Percentiles rank a stretch among this genome's conserved stretches.
These are phyloP conservation scores for Trichoderma semiorbis DNA, from an alignment of 2,329 filamentous ascomycete genomes.

Conservation along the genomic window DNA sequence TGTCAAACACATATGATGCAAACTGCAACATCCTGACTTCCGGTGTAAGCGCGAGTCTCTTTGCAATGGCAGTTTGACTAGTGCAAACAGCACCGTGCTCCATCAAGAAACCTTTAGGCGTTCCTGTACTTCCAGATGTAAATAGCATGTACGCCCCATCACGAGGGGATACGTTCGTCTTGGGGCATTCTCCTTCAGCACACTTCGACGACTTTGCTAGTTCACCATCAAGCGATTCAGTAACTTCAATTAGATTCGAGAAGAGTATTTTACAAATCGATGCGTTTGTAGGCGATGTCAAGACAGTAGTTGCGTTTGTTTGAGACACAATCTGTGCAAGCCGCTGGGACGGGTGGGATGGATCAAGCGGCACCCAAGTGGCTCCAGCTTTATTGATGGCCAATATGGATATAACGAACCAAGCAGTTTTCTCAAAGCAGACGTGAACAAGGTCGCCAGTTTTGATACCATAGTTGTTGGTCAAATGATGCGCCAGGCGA, in stretches of 20 bases:
- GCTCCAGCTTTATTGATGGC: slow-evolving; percentile 11
- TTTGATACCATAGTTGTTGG: not conserved
- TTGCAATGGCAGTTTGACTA: not conserved
- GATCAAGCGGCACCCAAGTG: not conserved
- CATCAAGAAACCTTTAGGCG: slow-evolving; percentile 22
- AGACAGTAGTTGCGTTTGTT: not conserved
- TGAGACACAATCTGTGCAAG: not conserved
- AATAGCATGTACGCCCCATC: slow-evolving; percentile 21
- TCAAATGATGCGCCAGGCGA: not conserved
- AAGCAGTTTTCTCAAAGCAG: not conserved
- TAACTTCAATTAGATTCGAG: not conserved
- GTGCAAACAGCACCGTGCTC: slow-evolving; percentile 13
- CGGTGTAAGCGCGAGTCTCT: not conserved
- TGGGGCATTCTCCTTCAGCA: not conserved
- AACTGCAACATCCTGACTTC: slow-evolving; percentile 5
- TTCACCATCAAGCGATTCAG: not conserved
- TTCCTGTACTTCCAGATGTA: slow-evolving; percentile 22
- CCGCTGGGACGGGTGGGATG: not conserved
- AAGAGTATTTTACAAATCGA: not conserved
- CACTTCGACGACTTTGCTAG: not conserved
- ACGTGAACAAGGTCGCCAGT: not conserved
- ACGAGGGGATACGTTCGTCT: not conserved
- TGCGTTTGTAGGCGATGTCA: not conserved
- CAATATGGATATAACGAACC: not conserved
- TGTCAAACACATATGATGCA: slow-evolving; percentile 7